A percentile compares a stretch with the other conserved stretches of the same genome.
Conservation (phyloP, 2,329 filamentous ascomycete genomes). For the Penicillium sumatraense region DNA sequence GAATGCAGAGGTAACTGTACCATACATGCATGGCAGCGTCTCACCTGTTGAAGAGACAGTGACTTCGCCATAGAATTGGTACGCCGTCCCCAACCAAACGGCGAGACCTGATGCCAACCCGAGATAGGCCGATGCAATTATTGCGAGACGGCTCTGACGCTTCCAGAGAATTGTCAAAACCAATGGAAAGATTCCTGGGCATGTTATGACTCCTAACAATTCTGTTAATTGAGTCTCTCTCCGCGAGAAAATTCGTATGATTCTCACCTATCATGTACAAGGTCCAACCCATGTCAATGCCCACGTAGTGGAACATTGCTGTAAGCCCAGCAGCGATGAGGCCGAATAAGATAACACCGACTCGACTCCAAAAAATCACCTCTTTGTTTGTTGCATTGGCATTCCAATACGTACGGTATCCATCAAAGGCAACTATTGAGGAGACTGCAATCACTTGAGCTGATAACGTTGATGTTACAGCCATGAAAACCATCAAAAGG, state of each 20-base stretch:
- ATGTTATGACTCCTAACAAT: conserved; percentile 22
- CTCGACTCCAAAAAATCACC: conserved; percentile 27
- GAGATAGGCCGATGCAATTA: conserved; percentile 25
- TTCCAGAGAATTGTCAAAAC: conserved; percentile 37
- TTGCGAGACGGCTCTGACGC: conserved; percentile 28
- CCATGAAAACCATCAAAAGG: conserved; percentile 48
- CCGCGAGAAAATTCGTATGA: conserved; percentile 19
- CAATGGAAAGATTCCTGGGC: conserved; percentile 32
- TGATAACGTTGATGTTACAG: conserved; percentile 38
- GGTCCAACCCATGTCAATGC: conserved; percentile 23
- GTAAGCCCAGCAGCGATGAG: conserved; percentile 13
- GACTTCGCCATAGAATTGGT: conserved; percentile 37
- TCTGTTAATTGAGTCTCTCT: neutral
- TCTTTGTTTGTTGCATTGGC: conserved; percentile 22
- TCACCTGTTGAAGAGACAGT: conserved; percentile 28
- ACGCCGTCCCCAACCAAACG: conserved; percentile 41
- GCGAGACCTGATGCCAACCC: conserved; percentile 22
- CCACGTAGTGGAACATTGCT: conserved; percentile 30
- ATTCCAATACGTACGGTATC: conserved; percentile 37
- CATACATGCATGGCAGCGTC: conserved; percentile 9
- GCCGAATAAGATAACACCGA: conserved; percentile 36
- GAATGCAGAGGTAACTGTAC: conserved; percentile 19
- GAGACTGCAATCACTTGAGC: conserved; percentile 26
- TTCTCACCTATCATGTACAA: conserved; percentile 4
- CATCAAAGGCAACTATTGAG: conserved; percentile 30